A percentile compares a stretch with the other conserved stretches of the same genome.
These are phyloP conservation scores for Osmanthus fragrans DNA, from an alignment of 257 asterid species.

Conservation along the genomic window DNA sequence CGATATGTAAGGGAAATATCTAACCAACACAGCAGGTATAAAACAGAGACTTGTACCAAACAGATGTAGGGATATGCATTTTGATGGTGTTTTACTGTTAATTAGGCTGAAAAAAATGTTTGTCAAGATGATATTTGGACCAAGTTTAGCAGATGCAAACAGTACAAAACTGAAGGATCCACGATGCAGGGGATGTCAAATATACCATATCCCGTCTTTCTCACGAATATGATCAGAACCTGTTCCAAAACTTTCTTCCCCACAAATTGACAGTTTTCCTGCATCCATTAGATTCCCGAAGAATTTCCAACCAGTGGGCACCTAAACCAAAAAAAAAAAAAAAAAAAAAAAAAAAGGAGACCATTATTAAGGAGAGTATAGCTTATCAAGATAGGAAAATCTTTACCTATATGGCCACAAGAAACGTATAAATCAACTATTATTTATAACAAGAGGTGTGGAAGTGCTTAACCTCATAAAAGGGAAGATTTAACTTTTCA, in stretches of 20 bases:
- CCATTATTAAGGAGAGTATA: conserved; percentile 6
- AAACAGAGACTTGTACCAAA: background rate
- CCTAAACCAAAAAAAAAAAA: conserved; percentile 43
- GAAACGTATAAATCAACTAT: background rate
- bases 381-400: conserved; percentile 11
- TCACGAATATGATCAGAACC: conserved; percentile 99
- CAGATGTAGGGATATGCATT: background rate
- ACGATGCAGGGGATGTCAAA: conserved; percentile 12
- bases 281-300: conserved; percentile 99
- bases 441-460: conserved; percentile 1
- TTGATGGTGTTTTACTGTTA: background rate
- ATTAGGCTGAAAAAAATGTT: background rate
- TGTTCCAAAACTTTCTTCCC: conserved; percentile 99
- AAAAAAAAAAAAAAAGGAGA: conserved; percentile 12
- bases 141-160: background rate
- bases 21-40: background rate
- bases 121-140: background rate
- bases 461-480: conserved; percentile 61
- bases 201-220: conserved; percentile 96
- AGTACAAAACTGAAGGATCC: background rate
- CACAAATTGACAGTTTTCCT: conserved; percentile 85
- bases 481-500: conserved; percentile 71
- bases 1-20: background rate
- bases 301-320: conserved; percentile 99
- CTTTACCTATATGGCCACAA: background rate